A percentile compares a stretch with the other conserved stretches of the same genome.
Evolutionary conservation across 1,139 yeast species (phyloP).

Genomic region (Suhomyces atakaporum): DNA sequence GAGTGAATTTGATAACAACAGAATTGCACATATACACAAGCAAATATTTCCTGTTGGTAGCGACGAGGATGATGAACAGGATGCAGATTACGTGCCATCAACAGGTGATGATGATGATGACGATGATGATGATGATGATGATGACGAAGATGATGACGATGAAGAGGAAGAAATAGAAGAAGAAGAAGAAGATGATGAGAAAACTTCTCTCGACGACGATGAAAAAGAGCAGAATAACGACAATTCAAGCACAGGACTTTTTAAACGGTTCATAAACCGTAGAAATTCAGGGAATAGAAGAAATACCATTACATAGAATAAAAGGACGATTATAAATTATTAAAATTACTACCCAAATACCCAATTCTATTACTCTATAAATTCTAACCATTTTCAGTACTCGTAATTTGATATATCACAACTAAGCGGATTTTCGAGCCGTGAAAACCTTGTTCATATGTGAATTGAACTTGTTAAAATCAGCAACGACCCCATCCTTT

Average conservation of each 20-base stretch:
- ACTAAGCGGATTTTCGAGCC: too few species aligned
- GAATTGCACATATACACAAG: neutral
- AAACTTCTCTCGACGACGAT: too few species aligned
- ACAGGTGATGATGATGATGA: conserved; percentile 8
- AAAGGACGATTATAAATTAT: neutral
- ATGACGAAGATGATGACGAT: neutral
- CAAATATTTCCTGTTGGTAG: conserved; percentile 11
- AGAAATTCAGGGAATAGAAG: conserved; percentile 6
- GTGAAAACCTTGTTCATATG: conserved; percentile 13
- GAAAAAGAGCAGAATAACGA: neutral
- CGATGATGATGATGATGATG: conserved; percentile 2
- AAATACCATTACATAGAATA: conserved; percentile 9
- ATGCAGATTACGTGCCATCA: conserved; percentile 16
- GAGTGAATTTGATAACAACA: conserved; percentile 21
- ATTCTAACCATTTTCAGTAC: too few species aligned
- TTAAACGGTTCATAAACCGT: neutral
- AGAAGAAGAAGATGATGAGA: too few species aligned
- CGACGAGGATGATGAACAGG: conserved; percentile 16
- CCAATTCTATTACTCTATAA: conserved; percentile 1
- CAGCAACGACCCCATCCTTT: conserved; percentile 13
- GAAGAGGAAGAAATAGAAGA: too few species aligned
- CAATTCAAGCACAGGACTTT: neutral
- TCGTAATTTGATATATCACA: too few species aligned
- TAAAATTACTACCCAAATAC: neutral
- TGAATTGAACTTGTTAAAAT: conserved; percentile 17